A percentile compares a stretch with the other conserved stretches of the same genome.
phyloP scores from a whole-genome alignment of 805 yeast genomes.

The Kluyveromyces siamensis region DNA sequence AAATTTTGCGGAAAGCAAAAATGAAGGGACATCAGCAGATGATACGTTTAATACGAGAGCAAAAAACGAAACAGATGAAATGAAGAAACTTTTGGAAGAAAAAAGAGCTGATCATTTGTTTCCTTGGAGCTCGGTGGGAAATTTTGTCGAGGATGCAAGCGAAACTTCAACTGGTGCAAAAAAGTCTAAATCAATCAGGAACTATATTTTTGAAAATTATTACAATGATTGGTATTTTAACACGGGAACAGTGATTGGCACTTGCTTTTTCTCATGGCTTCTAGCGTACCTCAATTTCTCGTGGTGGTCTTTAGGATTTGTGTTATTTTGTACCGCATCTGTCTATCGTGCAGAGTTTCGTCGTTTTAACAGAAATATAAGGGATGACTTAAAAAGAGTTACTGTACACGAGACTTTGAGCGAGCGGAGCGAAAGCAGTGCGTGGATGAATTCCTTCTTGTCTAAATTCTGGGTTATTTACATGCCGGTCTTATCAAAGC shows the following conservation, averaged over 20 bases:
- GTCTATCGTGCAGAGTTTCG: conserved; percentile 67
- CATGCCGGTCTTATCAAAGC: conserved; percentile 77
- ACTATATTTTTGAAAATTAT: conserved; percentile 59
- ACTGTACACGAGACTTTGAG: conserved; percentile 57
- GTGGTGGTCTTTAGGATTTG: conserved; percentile 50
- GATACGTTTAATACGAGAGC: conserved; percentile 12
- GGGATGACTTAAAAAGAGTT: conserved; percentile 68
- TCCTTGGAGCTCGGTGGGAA: conserved; percentile 33
- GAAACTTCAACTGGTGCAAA: conserved; percentile 5
- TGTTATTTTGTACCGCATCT: conserved; percentile 52
- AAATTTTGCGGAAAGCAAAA: conserved; percentile 20
- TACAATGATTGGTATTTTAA: conserved; percentile 69
- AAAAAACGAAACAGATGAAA: conserved; percentile 8
- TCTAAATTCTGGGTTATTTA: conserved; percentile 82
- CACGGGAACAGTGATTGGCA: conserved; percentile 52
- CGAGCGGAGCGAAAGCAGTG: conserved; percentile 60
- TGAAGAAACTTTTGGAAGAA: conserved; percentile 8
- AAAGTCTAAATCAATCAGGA: conserved; percentile 36
- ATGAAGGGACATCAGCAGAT: conserved; percentile 24
- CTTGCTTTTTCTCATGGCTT: conserved; percentile 65
- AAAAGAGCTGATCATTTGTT: conserved; percentile 14
- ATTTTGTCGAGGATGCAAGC: conserved; percentile 10
- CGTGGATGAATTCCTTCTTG: conserved; percentile 71
- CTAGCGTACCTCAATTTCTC: conserved; percentile 58
- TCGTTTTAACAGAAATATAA: conserved; percentile 61